A percentile compares a stretch with the other conserved stretches of the same genome.
Evolutionary conservation across 768 basidiomycete species (phyloP).

Genomic region (Suillus paluster): DNA sequence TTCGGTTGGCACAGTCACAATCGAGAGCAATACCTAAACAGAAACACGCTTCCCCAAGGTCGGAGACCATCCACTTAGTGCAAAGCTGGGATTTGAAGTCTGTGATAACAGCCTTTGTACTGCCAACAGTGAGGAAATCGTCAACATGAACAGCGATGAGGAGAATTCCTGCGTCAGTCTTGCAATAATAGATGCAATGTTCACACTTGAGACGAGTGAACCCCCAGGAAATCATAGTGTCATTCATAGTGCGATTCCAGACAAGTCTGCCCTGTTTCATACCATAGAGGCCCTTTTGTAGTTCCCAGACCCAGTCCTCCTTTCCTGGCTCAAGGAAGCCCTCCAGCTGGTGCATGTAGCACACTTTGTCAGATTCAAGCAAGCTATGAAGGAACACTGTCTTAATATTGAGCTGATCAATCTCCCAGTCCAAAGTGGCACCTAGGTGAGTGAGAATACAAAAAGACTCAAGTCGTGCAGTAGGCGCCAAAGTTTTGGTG

Average conservation of each 20-base stretch:
- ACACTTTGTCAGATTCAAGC: slow-evolving; percentile 32
- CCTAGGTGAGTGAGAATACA: slow-evolving; percentile 40
- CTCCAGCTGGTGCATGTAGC: slow-evolving; percentile 33
- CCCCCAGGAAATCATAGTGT: no score
- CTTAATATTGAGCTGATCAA: slow-evolving; percentile 45
- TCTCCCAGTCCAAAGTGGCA: slow-evolving; percentile 36
- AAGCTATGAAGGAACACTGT: slow-evolving; percentile 43
- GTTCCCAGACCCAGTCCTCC: slow-evolving; percentile 14
- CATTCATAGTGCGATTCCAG: no score
- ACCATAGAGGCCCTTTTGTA: slow-evolving; percentile 18
- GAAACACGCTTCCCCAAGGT: slow-evolving; percentile 35
- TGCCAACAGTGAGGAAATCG: no score
- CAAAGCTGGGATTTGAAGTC: slow-evolving; percentile 34
- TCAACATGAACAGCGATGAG: no score
- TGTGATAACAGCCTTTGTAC: slow-evolving; percentile 6
- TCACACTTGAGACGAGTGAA: no score
- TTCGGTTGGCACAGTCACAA: slow-evolving; percentile 11
- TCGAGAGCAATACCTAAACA: slow-evolving; percentile 42
- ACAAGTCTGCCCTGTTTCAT: no score
- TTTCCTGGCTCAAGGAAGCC: slow-evolving; percentile 24
- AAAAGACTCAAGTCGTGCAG: slow-evolving; percentile 43
- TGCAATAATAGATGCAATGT: no score
- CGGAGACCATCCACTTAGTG: slow-evolving; percentile 35
- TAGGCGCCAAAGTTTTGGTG: slow-evolving; percentile 44
- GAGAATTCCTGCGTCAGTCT: no score